Conservation (phyloP, 768 basidiomycete genomes). For the Daedaleopsis nitida region DNA sequence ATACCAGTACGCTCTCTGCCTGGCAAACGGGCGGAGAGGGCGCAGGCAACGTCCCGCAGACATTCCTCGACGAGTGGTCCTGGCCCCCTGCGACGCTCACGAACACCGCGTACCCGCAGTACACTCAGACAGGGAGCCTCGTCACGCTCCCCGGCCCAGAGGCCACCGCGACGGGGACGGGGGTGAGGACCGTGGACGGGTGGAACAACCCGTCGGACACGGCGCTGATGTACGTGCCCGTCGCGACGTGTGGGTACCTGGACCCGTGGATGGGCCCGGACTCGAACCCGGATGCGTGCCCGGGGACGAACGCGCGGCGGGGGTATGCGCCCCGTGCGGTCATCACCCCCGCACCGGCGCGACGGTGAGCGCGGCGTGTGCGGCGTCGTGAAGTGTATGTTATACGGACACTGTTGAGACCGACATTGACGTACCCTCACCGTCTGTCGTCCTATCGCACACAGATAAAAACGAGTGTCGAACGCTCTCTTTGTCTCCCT, state of each 20-base stretch:
- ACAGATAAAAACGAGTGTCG: too few relatives aligned
- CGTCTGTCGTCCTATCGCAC: too few relatives aligned
- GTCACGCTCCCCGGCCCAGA: constrained; percentile 69
- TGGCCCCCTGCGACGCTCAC: constrained; percentile 79
- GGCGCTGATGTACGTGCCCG: constrained; percentile 58
- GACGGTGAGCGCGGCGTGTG: not conserved
- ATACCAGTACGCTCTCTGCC: constrained; percentile 56
- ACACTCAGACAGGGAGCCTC: constrained; percentile 69
- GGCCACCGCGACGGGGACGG: constrained; percentile 48
- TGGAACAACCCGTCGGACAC: constrained; percentile 82
- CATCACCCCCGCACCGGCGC: not conserved
- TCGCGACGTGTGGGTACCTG: constrained; percentile 79
- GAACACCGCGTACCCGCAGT: constrained; percentile 46
- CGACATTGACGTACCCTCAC: too few relatives aligned
- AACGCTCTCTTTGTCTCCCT: too few relatives aligned
- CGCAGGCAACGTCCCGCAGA: constrained; percentile 65
- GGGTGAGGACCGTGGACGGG: constrained; percentile 46
- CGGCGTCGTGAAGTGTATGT: too few relatives aligned
- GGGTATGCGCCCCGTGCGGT: not conserved
- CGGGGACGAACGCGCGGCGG: not conserved
- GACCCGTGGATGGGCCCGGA: constrained; percentile 75
- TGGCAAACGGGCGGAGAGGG: constrained; percentile 83
- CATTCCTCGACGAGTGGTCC: constrained; percentile 47
- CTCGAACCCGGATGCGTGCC: constrained; percentile 62
- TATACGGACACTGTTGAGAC: too few relatives aligned